Evolutionary conservation across 495 filamentous ascomycete species (phyloP), one percentile per base, ranked within the genome.

Genomic region (Aspergillus leporis): DNA sequence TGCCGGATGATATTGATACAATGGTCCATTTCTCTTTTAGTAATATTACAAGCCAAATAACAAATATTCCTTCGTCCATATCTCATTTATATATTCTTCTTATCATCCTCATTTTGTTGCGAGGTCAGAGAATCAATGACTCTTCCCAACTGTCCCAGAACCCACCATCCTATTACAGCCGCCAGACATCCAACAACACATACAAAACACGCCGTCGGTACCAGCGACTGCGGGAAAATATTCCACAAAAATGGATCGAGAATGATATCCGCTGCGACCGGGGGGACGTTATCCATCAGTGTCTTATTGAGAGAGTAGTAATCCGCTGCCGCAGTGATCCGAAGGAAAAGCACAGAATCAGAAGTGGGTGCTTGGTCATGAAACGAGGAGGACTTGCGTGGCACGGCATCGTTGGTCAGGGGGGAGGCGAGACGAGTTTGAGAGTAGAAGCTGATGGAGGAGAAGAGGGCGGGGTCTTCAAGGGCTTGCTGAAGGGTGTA

Each of bases 181-280:
- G 83, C 81, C 22, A 78, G 53, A 45, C 79, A 62, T 10, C 81
- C 81, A 58, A 92, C 80, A 21, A 81, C 61, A 6, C 78, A 59
- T 51, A 90, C 76, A 70, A 86, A 90, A 23, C 65, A 69, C 30
- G 80, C 83, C 13, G 88, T 93, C 40, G 85, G 85, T 16, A 90
- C 65, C 19, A 94, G 71, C 19, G 88, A 90, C 51, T 79, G 75
- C 10, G 90, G 90, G 59, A 93, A 78, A 7, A 89, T 63, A 72
- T 91, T 90, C 61, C 84, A 73, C 38, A 92, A 46, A 61, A 85
- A 97, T 21, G 92, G 91, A 74, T 98, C 94, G 23, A 98, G 84
- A 69, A 97, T 84, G 53, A 98, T 81, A 70, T 98, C 93, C 19
- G 88, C 90, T 54, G 80, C 71, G 21, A 97, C 91, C 1, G 85